These are phyloP conservation scores for Quercus rubra DNA, from an alignment of 306 rosid genomes.

Conservation along the genomic window DNA sequence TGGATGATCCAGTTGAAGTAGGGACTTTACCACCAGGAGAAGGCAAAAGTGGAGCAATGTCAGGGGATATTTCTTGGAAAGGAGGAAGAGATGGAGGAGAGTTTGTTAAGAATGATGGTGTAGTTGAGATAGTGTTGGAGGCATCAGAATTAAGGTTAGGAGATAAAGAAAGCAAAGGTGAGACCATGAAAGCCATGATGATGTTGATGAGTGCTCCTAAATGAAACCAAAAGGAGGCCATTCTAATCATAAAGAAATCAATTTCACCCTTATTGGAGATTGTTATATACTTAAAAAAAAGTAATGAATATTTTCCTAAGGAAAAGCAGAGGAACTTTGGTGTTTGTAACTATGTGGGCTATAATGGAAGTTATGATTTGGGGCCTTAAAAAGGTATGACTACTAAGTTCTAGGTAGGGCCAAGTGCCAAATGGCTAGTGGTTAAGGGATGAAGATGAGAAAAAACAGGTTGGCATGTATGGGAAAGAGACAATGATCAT, in stretches of 20 bases:
- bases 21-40: slow-evolving; percentile 64
- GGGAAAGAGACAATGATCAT: slow-evolving; percentile 47
- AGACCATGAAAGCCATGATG: slow-evolving; percentile 45
- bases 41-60: slow-evolving; percentile 84
- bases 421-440: slow-evolving; percentile 35
- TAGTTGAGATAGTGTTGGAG: slow-evolving; percentile 34
- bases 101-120: slow-evolving; percentile 38
- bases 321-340: slow-evolving; percentile 18
- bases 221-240: slow-evolving; percentile 57
- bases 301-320: slow-evolving; percentile 8
- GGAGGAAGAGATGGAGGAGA: slow-evolving; percentile 36
- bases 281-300: slow-evolving; percentile 10
- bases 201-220: slow-evolving; percentile 18
- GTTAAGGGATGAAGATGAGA: slow-evolving; percentile 32
- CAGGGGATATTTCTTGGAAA: slow-evolving; percentile 62
- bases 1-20: slow-evolving; percentile 52
- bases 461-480: slow-evolving; percentile 39
- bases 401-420: slow-evolving; percentile 36
- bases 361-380: slow-evolving; percentile 51
- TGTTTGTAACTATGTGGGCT: neutral
- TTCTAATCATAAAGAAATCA: slow-evolving; percentile 48
- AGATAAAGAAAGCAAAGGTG: slow-evolving; percentile 36
- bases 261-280: slow-evolving; percentile 18
- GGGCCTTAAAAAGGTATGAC: slow-evolving; percentile 29
- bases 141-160: slow-evolving; percentile 32